Evolutionary conservation across 164 flowering plant genomes (phyloP).

Genomic region (Magnolia officinalis): DNA sequence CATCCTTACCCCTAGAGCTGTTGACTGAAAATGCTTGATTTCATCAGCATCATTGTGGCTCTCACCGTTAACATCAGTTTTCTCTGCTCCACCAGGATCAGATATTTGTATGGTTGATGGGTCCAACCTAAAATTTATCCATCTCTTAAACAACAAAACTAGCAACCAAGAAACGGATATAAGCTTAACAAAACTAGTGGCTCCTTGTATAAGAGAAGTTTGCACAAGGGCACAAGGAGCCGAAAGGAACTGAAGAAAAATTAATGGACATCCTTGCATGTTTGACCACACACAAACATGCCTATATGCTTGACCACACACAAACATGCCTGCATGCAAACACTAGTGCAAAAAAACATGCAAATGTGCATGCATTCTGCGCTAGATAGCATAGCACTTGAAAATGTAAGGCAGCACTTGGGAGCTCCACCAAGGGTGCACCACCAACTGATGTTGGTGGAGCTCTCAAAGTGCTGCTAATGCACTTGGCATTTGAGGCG

Average conservation of each 20-base stretch:
- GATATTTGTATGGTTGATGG: slow-evolving; percentile 28
- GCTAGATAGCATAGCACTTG: too few species aligned
- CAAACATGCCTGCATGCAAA: not conserved
- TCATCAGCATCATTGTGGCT: slow-evolving; percentile 23
- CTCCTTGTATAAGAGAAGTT: not conserved
- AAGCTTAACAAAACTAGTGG: not conserved
- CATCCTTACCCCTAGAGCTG: slow-evolving; percentile 40
- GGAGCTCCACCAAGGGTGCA: too few species aligned
- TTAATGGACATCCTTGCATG: not conserved
- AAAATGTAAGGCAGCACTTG: too few species aligned
- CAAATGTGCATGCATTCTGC: too few species aligned
- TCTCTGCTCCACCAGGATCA: slow-evolving; percentile 15
- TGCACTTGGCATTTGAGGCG: too few species aligned
- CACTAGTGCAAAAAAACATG: not conserved
- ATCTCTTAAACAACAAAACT: slow-evolving; percentile 1
- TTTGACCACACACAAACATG: not conserved
- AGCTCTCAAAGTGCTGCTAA: too few species aligned
- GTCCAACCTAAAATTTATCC: slow-evolving; percentile 43
- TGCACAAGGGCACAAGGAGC: not conserved
- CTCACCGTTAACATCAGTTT: slow-evolving; percentile 17
- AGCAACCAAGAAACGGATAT: not conserved
- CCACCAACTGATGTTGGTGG: too few species aligned
- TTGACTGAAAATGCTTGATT: slow-evolving; percentile 27
- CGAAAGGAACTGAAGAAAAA: not conserved
- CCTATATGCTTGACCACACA: not conserved